Evolutionary conservation across 2,329 filamentous ascomycete genomes (phyloP).

Genomic region (Boeremia exigua): DNA sequence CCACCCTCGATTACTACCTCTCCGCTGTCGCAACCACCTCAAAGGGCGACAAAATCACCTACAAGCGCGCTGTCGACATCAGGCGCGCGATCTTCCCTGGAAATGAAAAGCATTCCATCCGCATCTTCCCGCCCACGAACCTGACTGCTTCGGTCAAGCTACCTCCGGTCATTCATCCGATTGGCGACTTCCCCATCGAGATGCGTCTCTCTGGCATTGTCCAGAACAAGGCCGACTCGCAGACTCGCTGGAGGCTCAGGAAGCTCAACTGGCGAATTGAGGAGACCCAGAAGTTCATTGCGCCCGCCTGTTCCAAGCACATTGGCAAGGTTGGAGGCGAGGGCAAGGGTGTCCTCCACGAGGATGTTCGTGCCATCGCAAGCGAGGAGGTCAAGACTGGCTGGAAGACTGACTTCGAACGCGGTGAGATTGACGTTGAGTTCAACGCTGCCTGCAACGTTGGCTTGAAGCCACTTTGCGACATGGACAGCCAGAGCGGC

Average conservation of each 20-base stretch:
- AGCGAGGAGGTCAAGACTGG: constrained; percentile 81
- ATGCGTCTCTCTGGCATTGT: constrained; percentile 88
- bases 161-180: constrained; percentile 82
- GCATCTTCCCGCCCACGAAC: constrained; percentile 95
- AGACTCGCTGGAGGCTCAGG: constrained; percentile 86
- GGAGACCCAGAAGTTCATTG: constrained; percentile 80
- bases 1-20: constrained; percentile 79
- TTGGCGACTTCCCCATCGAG: constrained; percentile 78
- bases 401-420: constrained; percentile 84
- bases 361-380: constrained; percentile 78
- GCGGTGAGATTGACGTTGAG: constrained; percentile 80
- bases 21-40: constrained; percentile 58
- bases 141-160: constrained; percentile 85
- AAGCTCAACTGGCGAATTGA: constrained; percentile 94
- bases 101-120: constrained; percentile 84
- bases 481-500: constrained; percentile 75
- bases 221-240: constrained; percentile 68
- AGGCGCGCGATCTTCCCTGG: constrained; percentile 81
- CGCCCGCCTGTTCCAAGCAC: constrained; percentile 81
- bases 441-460: constrained; percentile 71
- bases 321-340: constrained; percentile 67
- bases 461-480: constrained; percentile 73
- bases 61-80: constrained; percentile 73
- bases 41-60: constrained; percentile 67
- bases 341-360: constrained; percentile 74